phyloP scores from a whole-genome alignment of 768 basidiomycete species.

The Leccinum longicurvipes region DNA sequence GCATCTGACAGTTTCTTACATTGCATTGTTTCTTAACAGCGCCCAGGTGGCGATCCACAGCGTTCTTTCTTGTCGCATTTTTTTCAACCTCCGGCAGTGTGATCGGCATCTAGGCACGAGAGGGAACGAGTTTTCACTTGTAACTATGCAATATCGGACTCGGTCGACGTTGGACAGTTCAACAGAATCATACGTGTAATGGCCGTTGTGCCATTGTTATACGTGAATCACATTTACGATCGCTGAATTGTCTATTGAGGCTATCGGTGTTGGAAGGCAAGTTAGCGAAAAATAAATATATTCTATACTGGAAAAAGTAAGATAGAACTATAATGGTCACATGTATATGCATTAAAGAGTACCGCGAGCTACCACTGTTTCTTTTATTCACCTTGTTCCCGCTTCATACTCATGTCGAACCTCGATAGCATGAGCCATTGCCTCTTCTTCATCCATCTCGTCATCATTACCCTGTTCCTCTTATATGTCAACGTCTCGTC shows the following conservation, averaged over 20 bases:
- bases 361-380: conserved; percentile 20
- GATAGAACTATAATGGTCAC: neutral
- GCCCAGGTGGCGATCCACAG: conserved; percentile 29
- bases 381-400: conserved; percentile 45
- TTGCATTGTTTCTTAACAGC: conserved; percentile 5
- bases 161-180: neutral
- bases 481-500: conserved; percentile 50
- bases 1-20: conserved; percentile 1
- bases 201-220: too few relatives aligned
- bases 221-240: too few relatives aligned
- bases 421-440: conserved; percentile 85
- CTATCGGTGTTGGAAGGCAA: neutral
- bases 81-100: conserved; percentile 26
- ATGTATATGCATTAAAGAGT: neutral
- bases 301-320: neutral
- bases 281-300: conserved; percentile 2
- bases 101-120: neutral
- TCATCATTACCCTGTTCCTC: conserved; percentile 58
- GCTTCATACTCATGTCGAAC: conserved; percentile 95
- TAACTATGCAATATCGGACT: conserved; percentile 2
- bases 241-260: too few relatives aligned
- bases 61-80: conserved; percentile 25
- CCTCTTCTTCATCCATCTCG: conserved; percentile 80
- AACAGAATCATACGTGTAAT: neutral
- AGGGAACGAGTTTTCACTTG: neutral